A percentile compares a stretch with the other conserved stretches of the same genome.
phyloP scores from a whole-genome alignment of 2,329 filamentous ascomycete species.

The Dendrostoma leiphaemia region DNA sequence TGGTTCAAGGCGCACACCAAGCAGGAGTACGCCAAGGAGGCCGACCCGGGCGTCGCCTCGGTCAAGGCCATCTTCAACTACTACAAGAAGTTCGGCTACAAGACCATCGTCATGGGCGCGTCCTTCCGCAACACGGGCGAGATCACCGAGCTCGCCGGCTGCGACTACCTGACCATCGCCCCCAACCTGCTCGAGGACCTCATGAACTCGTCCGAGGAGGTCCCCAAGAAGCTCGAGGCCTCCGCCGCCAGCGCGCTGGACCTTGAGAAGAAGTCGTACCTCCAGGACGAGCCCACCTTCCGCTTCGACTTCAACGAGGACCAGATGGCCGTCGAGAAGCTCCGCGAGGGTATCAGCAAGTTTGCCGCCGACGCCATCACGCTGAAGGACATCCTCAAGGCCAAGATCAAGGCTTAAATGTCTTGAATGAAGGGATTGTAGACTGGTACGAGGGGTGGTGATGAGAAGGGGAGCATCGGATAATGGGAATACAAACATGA shows the following conservation, averaged over 20 bases:
- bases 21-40: slow-evolving; percentile 85
- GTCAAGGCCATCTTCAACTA: slow-evolving; percentile 98
- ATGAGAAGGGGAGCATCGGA: too few relatives aligned
- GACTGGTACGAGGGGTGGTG: too few relatives aligned
- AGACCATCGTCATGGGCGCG: slow-evolving; percentile 99
- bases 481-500: not conserved
- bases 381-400: slow-evolving; percentile 86
- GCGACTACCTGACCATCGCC: slow-evolving; percentile 98
- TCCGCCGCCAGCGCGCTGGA: slow-evolving; percentile 63
- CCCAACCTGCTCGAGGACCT: slow-evolving; percentile 94
- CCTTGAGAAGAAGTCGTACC: slow-evolving; percentile 86
- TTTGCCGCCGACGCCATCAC: slow-evolving; percentile 95
- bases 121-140: slow-evolving; percentile 96
- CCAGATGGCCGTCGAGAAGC: slow-evolving; percentile 98
- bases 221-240: slow-evolving; percentile 92
- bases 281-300: slow-evolving; percentile 86
- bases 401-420: slow-evolving; percentile 66
- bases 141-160: slow-evolving; percentile 97
- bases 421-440: not conserved
- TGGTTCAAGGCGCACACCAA: slow-evolving; percentile 98
- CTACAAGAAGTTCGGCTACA: slow-evolving; percentile 99
- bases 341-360: slow-evolving; percentile 98
- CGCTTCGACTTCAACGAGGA: slow-evolving; percentile 99
- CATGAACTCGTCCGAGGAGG: slow-evolving; percentile 74
- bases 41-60: slow-evolving; percentile 94